A percentile compares a stretch with the other conserved stretches of the same genome.
Evolutionary conservation across 1,284 basidiomycete species (phyloP).

Genomic region (Cryptococcus wingfieldii): DNA sequence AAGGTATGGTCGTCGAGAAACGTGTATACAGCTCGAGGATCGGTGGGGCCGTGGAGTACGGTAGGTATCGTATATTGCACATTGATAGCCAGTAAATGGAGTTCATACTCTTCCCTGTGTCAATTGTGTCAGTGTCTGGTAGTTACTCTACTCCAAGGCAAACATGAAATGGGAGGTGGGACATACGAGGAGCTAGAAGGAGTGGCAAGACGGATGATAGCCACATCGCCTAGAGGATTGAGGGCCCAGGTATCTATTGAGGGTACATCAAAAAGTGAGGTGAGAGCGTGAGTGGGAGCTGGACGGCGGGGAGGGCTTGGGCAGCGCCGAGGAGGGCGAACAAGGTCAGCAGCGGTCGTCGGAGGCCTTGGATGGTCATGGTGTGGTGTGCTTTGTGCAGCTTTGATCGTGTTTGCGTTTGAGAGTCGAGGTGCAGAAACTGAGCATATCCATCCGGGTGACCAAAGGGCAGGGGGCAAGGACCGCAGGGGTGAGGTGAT

Average conservation of each 20-base stretch:
- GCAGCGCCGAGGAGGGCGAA: too few species aligned
- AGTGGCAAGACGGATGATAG: conserved; percentile 10
- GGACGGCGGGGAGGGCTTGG: too few species aligned
- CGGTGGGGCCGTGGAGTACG: conserved; percentile 4
- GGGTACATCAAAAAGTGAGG: not conserved
- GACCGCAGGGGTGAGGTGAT: too few species aligned
- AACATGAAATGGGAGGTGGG: not conserved
- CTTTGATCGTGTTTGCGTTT: too few species aligned
- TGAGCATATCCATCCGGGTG: too few species aligned
- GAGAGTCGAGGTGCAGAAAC: too few species aligned
- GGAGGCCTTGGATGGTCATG: too few species aligned
- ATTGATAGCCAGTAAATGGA: conserved; percentile 23
- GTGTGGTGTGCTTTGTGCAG: too few species aligned
- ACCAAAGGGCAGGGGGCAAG: too few species aligned
- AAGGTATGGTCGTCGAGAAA: conserved; percentile 17
- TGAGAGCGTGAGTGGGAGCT: too few species aligned
- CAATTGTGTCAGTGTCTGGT: not conserved
- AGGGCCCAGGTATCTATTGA: conserved; percentile 20
- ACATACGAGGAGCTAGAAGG: not conserved
- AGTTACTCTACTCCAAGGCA: not conserved
- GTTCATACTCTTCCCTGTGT: conserved; percentile 8
- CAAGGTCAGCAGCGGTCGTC: too few species aligned
- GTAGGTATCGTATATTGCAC: conserved; percentile 18
- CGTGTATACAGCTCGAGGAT: conserved; percentile 8
- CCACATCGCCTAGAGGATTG: conserved; percentile 22